phyloP scores from a whole-genome alignment of 306 rosid species.

The Dryas drummondii region DNA sequence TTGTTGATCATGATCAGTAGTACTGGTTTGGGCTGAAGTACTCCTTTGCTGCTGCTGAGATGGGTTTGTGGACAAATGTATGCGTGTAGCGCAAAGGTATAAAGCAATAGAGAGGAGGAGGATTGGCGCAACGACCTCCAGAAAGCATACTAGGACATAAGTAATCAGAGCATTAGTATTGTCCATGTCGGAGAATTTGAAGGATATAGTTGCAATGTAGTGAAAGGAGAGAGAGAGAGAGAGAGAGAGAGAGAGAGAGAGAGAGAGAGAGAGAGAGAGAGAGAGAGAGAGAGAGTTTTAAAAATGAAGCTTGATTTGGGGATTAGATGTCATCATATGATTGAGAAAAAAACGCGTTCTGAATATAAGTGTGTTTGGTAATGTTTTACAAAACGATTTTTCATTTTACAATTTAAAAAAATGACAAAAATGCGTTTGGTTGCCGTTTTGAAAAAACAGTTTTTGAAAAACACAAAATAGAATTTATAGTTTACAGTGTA shows the following conservation, averaged over 20 bases:
- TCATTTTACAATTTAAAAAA: no score
- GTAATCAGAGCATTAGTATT: neutral
- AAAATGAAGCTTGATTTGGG: no score
- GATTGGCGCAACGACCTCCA: neutral
- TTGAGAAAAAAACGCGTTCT: no score
- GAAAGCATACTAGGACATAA: neutral
- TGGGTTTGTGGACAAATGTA: neutral
- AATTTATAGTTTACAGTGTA: no score
- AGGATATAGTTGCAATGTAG: neutral
- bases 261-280: no score
- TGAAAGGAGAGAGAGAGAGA: neutral
- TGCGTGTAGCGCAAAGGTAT: neutral
- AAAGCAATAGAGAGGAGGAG: neutral
- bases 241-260: neutral
- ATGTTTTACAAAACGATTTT: no score
- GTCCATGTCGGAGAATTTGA: neutral
- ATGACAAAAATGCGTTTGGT: no score
- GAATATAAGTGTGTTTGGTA: no score
- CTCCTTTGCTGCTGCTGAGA: neutral
- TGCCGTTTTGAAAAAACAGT: no score
- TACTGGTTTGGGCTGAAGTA: neutral
- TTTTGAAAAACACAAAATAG: no score
- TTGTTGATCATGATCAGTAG: neutral
- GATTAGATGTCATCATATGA: no score
- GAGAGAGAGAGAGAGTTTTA: no score